These are phyloP conservation scores for Barnettozyma sucrosica DNA, from an alignment of 805 yeast species.

Conservation along the genomic window DNA sequence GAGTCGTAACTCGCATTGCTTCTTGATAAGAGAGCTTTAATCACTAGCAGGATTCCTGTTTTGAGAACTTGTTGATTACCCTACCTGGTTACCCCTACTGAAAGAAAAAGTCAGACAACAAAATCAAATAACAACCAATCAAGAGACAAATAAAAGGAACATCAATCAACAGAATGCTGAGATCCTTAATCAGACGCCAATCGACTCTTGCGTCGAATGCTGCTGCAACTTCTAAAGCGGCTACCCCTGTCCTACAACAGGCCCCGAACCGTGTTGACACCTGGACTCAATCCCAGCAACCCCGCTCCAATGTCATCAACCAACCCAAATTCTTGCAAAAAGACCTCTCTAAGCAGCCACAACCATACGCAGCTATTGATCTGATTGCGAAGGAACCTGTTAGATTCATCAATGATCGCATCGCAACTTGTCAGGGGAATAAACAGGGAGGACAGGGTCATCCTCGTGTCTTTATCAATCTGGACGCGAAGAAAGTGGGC, in stretches of 20 bases:
- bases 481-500: slow-evolving; percentile 67
- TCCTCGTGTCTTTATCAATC: slow-evolving; percentile 75
- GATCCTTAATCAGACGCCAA: slow-evolving; percentile 6
- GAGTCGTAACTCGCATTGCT: no score
- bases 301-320: slow-evolving; percentile 13
- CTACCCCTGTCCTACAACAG: slow-evolving; percentile 36
- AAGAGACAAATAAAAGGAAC: background rate
- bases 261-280: slow-evolving; percentile 69
- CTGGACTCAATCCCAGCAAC: slow-evolving; percentile 64
- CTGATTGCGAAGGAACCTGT: slow-evolving; percentile 72
- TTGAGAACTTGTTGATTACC: no score
- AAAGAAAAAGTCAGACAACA: background rate
- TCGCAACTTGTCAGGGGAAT: slow-evolving; percentile 83
- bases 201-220: slow-evolving; percentile 3
- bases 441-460: slow-evolving; percentile 72
- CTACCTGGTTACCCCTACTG: background rate
- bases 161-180: background rate
- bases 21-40: no score
- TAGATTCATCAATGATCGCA: slow-evolving; percentile 47
- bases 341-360: slow-evolving; percentile 65
- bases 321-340: slow-evolving; percentile 53
- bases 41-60: no score
- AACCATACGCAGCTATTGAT: slow-evolving; percentile 80
- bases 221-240: background rate
- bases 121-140: background rate